Base-by-base conservation (phyloP, 495 filamentous ascomycete species). In the Entonaema liquescens region DNA sequence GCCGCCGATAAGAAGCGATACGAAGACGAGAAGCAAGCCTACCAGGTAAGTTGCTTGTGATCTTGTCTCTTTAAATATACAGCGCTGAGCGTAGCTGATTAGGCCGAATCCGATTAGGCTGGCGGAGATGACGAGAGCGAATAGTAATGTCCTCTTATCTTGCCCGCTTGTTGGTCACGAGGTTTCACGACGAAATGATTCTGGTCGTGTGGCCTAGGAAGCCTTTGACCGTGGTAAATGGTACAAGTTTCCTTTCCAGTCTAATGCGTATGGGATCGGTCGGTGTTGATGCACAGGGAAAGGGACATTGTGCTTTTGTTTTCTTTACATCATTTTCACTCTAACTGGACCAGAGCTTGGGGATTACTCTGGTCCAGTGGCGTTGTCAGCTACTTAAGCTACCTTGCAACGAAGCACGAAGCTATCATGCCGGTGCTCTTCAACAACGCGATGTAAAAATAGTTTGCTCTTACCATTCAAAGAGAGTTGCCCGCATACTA, bases 1-100 rank as follows among this genome's bases (percentile, higher is more conserved):
- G 92, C 89, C 23, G 85, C 90, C 61, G 95, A 99, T 86, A 98
- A 98, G 91, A 95, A 97, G 90, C 91, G 95, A 67, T 99, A 98
- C 74, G 95, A 98, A 79, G 91, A 95, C 73, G 94, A 98, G 87
- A 98, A 99, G 86, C 91, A 91, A 67, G 90, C 85, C 63, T 99
- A 98, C 87, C 88, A 92, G 72, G 92, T 94, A 83, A 86, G 89
- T 84, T 23, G 23, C 58, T 40, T 26, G 29, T 28, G 26, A 44
- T 65, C 33, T 40, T n/a, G n/a, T n/a, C 29, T 9, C 65, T 35
- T 5, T 72, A 68, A 62, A 73, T 31, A 42, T 69, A 57, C 54
- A 54, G 59, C 65, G 66, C 77, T 79, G 68, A 79, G 52, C 38
- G 55, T 47, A 12, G 65, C 65, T 59, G 47, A 69, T 66, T 66